Percentiles rank a stretch among this genome's conserved stretches.
Conservation (phyloP, 176 grass and related monocot species). For the Panicum miliaceum region DNA sequence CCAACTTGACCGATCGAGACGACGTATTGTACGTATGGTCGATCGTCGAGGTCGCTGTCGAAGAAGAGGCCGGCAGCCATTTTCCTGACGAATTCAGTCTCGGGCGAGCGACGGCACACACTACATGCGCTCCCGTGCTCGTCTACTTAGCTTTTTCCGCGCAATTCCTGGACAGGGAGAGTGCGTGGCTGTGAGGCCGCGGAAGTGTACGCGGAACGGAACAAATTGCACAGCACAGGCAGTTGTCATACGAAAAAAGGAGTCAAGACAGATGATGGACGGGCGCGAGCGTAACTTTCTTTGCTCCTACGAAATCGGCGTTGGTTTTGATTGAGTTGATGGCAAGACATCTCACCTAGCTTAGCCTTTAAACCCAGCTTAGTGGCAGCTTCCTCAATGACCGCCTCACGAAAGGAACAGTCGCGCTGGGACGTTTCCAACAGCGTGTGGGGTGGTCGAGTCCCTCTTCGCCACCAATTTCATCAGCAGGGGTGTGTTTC, state of each 20-base stretch:
- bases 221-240: neutral
- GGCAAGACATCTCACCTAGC: constrained; percentile 44
- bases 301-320: constrained; percentile 19
- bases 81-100: neutral
- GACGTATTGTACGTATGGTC: neutral
- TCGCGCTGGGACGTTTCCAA: neutral
- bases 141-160: neutral
- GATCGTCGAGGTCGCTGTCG: neutral
- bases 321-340: constrained; percentile 33
- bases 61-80: neutral
- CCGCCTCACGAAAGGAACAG: constrained; percentile 29
- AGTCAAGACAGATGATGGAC: neutral
- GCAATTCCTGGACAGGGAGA: neutral
- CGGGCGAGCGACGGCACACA: neutral
- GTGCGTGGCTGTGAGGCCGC: neutral
- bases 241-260: neutral
- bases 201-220: neutral
- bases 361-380: constrained; percentile 44
- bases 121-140: no score
- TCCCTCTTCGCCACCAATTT: neutral
- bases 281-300: constrained; percentile 17
- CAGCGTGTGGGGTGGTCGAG: neutral
- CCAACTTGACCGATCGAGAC: constrained; percentile 4
- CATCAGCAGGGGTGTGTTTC: neutral
- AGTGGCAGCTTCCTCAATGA: constrained; percentile 2